phyloP scores from a whole-genome alignment of 805 yeast species.

The Barnettozyma vustinii region DNA sequence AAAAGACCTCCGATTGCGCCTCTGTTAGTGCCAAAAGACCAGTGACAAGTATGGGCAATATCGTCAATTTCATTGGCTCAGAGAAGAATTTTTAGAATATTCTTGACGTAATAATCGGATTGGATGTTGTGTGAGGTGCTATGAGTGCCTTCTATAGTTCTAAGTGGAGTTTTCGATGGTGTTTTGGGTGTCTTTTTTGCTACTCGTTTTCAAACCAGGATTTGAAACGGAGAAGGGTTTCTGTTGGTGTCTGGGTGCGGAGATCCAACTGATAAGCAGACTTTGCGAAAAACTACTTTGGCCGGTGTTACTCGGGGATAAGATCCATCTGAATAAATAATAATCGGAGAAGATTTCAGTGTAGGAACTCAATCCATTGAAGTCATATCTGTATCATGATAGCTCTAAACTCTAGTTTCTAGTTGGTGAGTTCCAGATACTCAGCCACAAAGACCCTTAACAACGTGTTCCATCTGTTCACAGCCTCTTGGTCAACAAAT shows the following conservation, averaged over 20 bases:
- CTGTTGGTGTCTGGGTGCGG: conserved; percentile 7
- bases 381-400: neutral
- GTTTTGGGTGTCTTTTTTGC: neutral
- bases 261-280: neutral
- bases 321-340: no score
- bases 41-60: neutral
- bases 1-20: neutral
- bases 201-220: neutral
- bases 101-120: neutral
- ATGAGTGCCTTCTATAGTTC: neutral
- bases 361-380: no score
- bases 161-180: neutral
- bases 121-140: neutral
- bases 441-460: conserved; percentile 35
- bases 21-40: neutral
- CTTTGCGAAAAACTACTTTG: neutral
- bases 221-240: neutral
- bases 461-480: conserved; percentile 42
- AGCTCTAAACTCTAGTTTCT: no score
- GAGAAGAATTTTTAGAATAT: neutral
- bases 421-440: conserved; percentile 19
- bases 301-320: neutral
- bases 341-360: no score
- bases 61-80: neutral
- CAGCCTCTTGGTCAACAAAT: conserved; percentile 32